phyloP scores from a whole-genome alignment of 1,139 yeast species.

The Hyphopichia fennica region DNA sequence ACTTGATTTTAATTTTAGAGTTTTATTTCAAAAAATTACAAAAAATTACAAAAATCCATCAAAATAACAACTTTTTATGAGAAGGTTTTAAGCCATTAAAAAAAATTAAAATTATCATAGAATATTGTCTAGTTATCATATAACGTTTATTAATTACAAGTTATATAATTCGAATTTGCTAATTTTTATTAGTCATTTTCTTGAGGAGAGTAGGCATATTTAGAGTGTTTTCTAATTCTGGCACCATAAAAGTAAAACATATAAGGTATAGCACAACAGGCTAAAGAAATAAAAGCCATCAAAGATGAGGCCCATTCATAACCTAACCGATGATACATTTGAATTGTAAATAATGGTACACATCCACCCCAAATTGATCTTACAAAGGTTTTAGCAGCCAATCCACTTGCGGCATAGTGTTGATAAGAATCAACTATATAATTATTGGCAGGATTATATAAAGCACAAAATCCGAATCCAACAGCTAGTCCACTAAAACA shows the following conservation, averaged over 20 bases:
- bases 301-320: conserved; percentile 71
- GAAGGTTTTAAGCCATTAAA: too few species aligned
- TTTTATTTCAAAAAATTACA: too few species aligned
- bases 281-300: conserved; percentile 63
- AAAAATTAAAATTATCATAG: too few species aligned
- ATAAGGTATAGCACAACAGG: conserved; percentile 63
- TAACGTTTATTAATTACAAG: too few species aligned
- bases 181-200: conserved; percentile 14
- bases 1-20: too few species aligned
- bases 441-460: conserved; percentile 42
- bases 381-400: conserved; percentile 53
- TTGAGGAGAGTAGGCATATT: conserved; percentile 50
- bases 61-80: too few species aligned
- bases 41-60: too few species aligned
- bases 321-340: conserved; percentile 72
- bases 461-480: conserved; percentile 8
- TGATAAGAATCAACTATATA: conserved; percentile 72
- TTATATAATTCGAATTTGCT: too few species aligned
- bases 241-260: conserved; percentile 56
- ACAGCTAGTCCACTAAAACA: conserved; percentile 42
- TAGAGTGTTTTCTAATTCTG: conserved; percentile 50
- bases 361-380: conserved; percentile 30
- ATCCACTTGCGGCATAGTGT: conserved; percentile 67
- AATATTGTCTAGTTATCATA: too few species aligned
- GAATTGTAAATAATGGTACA: conserved; percentile 73